Base-by-base conservation (phyloP, 139 green algal species). In the Chlamydomonas sphaeroides region DNA sequence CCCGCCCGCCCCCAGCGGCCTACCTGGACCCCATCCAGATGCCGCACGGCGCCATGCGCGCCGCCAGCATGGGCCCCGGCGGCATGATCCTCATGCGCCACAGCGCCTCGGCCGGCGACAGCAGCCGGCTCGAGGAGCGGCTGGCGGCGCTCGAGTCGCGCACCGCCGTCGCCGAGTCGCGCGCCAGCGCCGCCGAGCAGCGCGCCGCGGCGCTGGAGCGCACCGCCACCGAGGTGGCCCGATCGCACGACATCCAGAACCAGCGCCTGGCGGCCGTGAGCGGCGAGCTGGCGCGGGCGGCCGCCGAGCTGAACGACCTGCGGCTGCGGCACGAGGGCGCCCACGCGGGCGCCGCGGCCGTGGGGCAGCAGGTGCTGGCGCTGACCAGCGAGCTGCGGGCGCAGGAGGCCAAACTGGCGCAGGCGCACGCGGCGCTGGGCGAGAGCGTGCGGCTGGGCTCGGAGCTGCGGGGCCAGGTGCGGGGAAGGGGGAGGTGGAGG, bases 271-370 rank as follows among this genome's bases (percentile, higher is more conserved):
- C 59, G 26, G 73, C 65, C 7, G 56, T 86, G 0, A 63, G 51
- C 15, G 63, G 63, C 15, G 85, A 89, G 15, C 57, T 86, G 41
- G 66, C 57, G 14, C 72, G 79, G 20, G 57, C 79, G 33, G 41
- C 57, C 1, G 79, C 72, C 21, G 85, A 89, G 65, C 72, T 89
- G 26, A 57, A 56, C 35, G 79, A 86, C 51, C 72, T 89, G 38
- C 65, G 85, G 28, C 28, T 84, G 85, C 65, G 85, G 33, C 76
- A 80, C 35, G 85, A 89, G 79, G 72, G 78, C 20, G 53, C 51
- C 26, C 42, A 72, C 51, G 70, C 53, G 18, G 28, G 30, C 3
- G 10, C n/a, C 8, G 53, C 51, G 38, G 3, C 59, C 39, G 63
- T 87, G 51, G 30, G 8, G 11, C 67, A 84, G 67, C 67, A 79